These are phyloP conservation scores for Dentipellis sp. DNA, from an alignment of 768 basidiomycete genomes.

Conservation along the genomic window DNA sequence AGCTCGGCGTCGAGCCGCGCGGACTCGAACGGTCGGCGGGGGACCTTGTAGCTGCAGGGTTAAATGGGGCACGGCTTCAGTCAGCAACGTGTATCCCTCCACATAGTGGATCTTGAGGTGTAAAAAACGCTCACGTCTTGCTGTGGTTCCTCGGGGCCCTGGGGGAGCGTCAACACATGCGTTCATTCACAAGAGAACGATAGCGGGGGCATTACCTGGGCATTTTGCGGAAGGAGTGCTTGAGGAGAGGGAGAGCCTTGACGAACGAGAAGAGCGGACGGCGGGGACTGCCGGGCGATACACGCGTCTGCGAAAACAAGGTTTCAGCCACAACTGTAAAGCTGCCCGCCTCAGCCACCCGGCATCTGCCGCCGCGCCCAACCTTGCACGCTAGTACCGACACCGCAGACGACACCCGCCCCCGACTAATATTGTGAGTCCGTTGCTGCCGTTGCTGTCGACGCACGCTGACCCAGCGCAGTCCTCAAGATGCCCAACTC, in stretches of 20 bases:
- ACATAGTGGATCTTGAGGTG: slow-evolving; percentile 57
- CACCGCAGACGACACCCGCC: slow-evolving; percentile 33
- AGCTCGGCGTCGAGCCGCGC: slow-evolving; percentile 99
- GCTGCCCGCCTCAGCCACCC: slow-evolving; percentile 51
- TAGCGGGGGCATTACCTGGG: slow-evolving; percentile 55
- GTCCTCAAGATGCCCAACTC: slow-evolving; percentile 96
- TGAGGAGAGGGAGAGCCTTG: slow-evolving; percentile 4
- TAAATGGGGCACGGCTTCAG: slow-evolving; percentile 51
- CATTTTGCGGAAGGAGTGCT: slow-evolving; percentile 55
- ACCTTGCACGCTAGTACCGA: slow-evolving; percentile 28
- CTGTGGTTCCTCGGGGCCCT: slow-evolving; percentile 89
- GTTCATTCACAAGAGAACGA: slow-evolving; percentile 2
- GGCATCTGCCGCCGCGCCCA: slow-evolving; percentile 37
- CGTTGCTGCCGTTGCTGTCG: slow-evolving; percentile 10
- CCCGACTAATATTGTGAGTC: slow-evolving; percentile 30
- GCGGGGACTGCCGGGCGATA: slow-evolving; percentile 20
- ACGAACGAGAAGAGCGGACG: neutral
- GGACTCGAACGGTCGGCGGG: slow-evolving; percentile 92
- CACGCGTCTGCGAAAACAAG: slow-evolving; percentile 23
- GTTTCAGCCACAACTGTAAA: slow-evolving; percentile 53
- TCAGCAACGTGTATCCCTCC: slow-evolving; percentile 62
- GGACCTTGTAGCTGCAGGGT: slow-evolving; percentile 86
- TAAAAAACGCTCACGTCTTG: slow-evolving; percentile 75
- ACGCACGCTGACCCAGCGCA: slow-evolving; percentile 18
- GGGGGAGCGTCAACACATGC: slow-evolving; percentile 25